Conservation (phyloP, 1,284 basidiomycete genomes). For the Marasmius fiardii region DNA sequence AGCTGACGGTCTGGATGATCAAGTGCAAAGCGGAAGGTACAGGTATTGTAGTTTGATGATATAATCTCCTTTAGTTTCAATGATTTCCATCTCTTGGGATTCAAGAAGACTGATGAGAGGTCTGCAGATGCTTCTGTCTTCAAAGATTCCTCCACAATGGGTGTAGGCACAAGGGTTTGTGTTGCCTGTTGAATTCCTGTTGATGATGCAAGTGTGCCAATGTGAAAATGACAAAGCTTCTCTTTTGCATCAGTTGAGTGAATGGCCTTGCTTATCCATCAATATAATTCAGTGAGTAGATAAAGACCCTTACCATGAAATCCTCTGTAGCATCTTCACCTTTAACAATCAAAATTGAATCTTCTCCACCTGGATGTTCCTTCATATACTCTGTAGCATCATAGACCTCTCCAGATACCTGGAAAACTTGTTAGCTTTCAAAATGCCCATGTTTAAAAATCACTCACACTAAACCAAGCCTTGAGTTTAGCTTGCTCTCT, state of each 20-base stretch:
- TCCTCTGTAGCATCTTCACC: conserved; percentile 67
- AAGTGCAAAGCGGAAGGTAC: conserved; percentile 53
- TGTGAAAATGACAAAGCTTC: conserved; percentile 32
- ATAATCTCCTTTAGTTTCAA: conserved; percentile 39
- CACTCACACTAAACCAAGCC: too few relatives aligned
- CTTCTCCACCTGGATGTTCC: conserved; percentile 63
- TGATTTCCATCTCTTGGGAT: conserved; percentile 51
- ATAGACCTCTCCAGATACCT: conserved; percentile 27
- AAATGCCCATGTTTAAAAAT: too few relatives aligned
- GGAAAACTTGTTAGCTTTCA: neutral
- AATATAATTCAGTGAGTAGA: too few relatives aligned
- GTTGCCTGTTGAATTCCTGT: too few relatives aligned
- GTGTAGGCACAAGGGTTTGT: conserved; percentile 6
- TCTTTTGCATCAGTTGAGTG: conserved; percentile 11
- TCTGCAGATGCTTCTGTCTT: neutral
- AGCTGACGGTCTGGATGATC: conserved; percentile 40
- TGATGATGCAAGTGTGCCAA: conserved; percentile 33
- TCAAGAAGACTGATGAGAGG: conserved; percentile 51
- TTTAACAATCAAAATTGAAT: conserved; percentile 56
- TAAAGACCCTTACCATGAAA: conserved; percentile 37
- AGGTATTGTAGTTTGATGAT: conserved; percentile 47
- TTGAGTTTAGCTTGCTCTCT: neutral
- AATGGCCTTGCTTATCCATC: too few relatives aligned
- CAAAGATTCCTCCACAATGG: neutral
- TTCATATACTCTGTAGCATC: conserved; percentile 53